Evolutionary conservation across 2,329 filamentous ascomycete genomes (phyloP), one percentile per base, ranked within the genome.

Genomic region (Claviceps africana): DNA sequence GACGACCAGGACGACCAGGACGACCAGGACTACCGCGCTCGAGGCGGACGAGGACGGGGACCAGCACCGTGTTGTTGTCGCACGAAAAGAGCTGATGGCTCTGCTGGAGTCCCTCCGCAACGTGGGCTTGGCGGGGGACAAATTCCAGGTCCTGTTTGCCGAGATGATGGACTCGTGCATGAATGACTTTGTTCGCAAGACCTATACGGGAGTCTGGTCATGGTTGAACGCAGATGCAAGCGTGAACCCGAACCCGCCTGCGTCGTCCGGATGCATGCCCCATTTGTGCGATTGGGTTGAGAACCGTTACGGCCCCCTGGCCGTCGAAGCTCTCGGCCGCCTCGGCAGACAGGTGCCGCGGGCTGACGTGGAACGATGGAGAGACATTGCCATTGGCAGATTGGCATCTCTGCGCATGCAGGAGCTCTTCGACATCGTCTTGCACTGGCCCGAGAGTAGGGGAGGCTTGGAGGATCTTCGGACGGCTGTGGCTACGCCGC

Each of bases 391-490:
- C 17, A 66, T 87, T 45, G 78, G 78, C 2, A 77, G 83, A 45
- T 73, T 91, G 17, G 86, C 85, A 2, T 75, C 78, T 19, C 71
- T 86, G 47, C 77, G 87, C 44, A 86, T 85, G 46, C 73, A 77
- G 8, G 82, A 88, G 61, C 71, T 93, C 10, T 91, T 89, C 60
- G 85, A 90, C 61, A 89, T 91, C 61, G 82, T 89, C 46, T 75
- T 86, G 53, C 74, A 77, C 53, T 93, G 86, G 86, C 85, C 86
- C 4, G 67, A 75, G 37, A 88, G 83, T 57, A 74, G 77, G 51
- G 82, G 83, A 2, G 88, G 83, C 1, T 74, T 93, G 2, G 78
- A 87, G 31, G 88, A 93, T 61, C 77, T 91, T 56, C 77, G 83
- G 55, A 77, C 82, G 51, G 81, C 83, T 46, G 78, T 88, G 31